Evolutionary conservation across 2,329 filamentous ascomycete genomes (phyloP), one percentile per base, ranked within the genome.

Genomic region (Macroventuria anomochaeta): DNA sequence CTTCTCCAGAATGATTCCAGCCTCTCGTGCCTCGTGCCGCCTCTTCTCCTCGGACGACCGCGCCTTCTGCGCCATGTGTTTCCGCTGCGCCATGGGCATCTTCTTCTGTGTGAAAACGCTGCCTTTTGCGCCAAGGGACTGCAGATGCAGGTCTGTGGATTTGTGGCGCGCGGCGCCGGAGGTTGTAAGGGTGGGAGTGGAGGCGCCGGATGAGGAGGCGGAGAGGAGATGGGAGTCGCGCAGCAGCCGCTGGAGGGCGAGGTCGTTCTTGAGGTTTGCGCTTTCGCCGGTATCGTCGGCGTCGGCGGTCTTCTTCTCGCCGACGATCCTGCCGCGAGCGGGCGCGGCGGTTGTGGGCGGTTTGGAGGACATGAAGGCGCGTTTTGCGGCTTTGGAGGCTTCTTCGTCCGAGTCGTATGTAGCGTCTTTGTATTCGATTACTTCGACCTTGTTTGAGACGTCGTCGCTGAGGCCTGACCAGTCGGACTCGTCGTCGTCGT

Each of bases 151-250:
- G 73, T 97, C 93, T 5, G 89, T 85, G 0, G 93, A 90, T 73
- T 90, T 90, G 62, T 91, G 86, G 26, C 93, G 85, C 64, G 89
- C 88, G 65, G 86, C 87, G 47, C 93, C 93, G 3, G 79, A 77
- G 25, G 73, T 70, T 33, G 76, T 71, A 37, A 77, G 65, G 13
- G 76, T 70, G 18, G 83, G 79, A 0, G 65, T 70, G 0, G 68
- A 66, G 37, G 63, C 56, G 32, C 62, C 60, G 15, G 82, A 80
- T 37, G 83, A 81, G 3, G 82, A 78, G 49, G 81, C 78, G 23
- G 82, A 79, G 52, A 97, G 86, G 56, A 97, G 87, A 76, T 96
- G 92, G 0, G 93, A 97, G 80, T 99, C 95, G 63, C 88, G 84
- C 53, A 99, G 85, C 33, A 99, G 86, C 39, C 92, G 88, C 74